These are phyloP conservation scores for Cutaneotrichosporon curvatum DNA, from an alignment of 1,284 basidiomycete genomes.

Conservation along the genomic window DNA sequence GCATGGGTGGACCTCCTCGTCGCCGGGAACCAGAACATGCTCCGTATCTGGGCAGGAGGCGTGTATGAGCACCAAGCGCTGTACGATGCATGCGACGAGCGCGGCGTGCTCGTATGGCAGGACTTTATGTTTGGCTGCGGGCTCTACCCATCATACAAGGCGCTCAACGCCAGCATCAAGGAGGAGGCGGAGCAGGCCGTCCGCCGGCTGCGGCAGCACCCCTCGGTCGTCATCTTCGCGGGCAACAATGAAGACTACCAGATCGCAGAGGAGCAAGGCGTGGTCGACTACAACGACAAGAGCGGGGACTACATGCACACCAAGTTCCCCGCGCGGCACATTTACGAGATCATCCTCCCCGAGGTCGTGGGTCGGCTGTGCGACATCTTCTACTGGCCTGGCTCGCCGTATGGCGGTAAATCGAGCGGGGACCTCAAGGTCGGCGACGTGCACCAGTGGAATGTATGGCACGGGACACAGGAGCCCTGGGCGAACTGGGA, in stretches of 20 bases:
- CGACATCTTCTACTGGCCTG: conserved; percentile 70
- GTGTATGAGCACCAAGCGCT: conserved; percentile 51
- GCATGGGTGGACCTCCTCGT: conserved; percentile 49
- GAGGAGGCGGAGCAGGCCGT: conserved; percentile 50
- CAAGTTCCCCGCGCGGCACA: conserved; percentile 75
- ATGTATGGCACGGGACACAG: conserved; percentile 79
- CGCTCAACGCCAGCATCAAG: conserved; percentile 46
- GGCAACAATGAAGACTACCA: conserved; percentile 73
- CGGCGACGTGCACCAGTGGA: conserved; percentile 86
- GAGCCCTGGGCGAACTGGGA: conserved; percentile 88
- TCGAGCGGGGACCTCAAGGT: conserved; percentile 64
- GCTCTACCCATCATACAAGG: conserved; percentile 53
- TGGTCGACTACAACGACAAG: conserved; percentile 76
- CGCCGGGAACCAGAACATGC: conserved; percentile 52
- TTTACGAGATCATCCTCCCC: conserved; percentile 76
- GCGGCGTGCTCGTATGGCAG: conserved; percentile 57
- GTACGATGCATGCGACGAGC: conserved; percentile 54
- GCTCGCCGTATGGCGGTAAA: conserved; percentile 77
- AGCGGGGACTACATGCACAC: conserved; percentile 70
- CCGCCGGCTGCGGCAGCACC: conserved; percentile 48
- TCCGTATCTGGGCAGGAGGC: conserved; percentile 53
- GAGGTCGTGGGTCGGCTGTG: conserved; percentile 59
- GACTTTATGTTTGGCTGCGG: conserved; percentile 54
- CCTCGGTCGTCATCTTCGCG: conserved; percentile 70
- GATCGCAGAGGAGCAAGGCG: conserved; percentile 66